These are phyloP conservation scores for Alternaria triticimaculans DNA, from an alignment of 2,329 filamentous ascomycete species.

Conservation along the genomic window DNA sequence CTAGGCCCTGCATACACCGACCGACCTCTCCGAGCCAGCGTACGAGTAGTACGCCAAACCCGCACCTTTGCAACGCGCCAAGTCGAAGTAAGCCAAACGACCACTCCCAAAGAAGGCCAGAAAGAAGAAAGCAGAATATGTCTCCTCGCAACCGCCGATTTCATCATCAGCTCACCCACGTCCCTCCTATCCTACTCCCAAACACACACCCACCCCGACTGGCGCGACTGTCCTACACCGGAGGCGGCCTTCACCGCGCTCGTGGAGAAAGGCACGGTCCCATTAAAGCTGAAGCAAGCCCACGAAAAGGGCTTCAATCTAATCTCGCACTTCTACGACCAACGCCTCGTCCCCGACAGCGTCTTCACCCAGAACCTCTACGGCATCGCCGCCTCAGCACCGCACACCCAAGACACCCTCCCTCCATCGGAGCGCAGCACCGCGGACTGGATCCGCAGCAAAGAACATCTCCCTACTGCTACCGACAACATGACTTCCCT, in stretches of 20 bases:
- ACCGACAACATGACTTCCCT: conserved; percentile 50
- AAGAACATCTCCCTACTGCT: conserved; percentile 17
- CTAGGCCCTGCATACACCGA: conserved; percentile 55
- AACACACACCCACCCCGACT: conserved; percentile 38
- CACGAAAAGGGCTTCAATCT: conserved; percentile 42
- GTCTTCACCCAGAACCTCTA: conserved; percentile 54
- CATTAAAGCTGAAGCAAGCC: conserved; percentile 19
- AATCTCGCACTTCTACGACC: conserved; percentile 44
- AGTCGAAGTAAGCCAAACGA: conserved; percentile 54
- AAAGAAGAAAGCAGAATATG: conserved; percentile 50
- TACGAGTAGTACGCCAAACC: conserved; percentile 52
- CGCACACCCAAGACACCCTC: conserved; percentile 49
- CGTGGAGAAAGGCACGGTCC: conserved; percentile 20
- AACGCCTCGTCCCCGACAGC: conserved; percentile 48
- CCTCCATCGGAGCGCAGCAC: conserved; percentile 40
- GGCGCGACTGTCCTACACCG: conserved; percentile 12
- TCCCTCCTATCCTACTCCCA: conserved; percentile 49
- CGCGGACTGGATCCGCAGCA: conserved; percentile 53
- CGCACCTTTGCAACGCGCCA: conserved; percentile 57
- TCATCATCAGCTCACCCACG: conserved; percentile 52
- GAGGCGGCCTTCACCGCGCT: neutral
- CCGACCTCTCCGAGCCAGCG: conserved; percentile 47
- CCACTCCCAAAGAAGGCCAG: conserved; percentile 18
- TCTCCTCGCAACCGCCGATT: conserved; percentile 56
- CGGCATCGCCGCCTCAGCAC: conserved; percentile 47